phyloP scores from a whole-genome alignment of 495 filamentous ascomycete species.

The Terfezia claveryi region DNA sequence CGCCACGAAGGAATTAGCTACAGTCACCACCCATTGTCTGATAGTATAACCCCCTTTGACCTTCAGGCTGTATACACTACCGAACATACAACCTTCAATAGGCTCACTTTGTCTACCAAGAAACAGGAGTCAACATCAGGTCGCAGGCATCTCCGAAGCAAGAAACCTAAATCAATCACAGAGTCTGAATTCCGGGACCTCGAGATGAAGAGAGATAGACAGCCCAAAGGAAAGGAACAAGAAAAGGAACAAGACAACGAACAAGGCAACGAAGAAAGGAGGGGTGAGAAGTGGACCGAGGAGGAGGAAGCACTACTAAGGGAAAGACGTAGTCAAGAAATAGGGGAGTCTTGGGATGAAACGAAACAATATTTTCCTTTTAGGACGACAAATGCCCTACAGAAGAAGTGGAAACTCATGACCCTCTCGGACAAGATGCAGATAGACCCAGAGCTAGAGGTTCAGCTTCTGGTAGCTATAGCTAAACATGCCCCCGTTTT shows the following conservation, averaged over 20 bases:
- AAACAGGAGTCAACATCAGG: too few relatives aligned
- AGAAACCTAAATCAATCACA: too few relatives aligned
- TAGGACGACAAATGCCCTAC: neutral
- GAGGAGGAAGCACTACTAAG: slow-evolving; percentile 1
- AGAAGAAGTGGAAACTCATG: neutral
- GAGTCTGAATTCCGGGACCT: too few relatives aligned
- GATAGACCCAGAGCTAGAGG: neutral
- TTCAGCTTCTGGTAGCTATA: neutral
- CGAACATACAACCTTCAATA: too few relatives aligned
- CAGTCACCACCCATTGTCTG: too few relatives aligned
- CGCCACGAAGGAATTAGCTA: too few relatives aligned
- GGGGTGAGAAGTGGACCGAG: slow-evolving; percentile 8
- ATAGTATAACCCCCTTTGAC: too few relatives aligned
- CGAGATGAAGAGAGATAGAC: slow-evolving; percentile 5
- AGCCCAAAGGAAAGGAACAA: slow-evolving; percentile 3
- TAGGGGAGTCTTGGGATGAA: neutral
- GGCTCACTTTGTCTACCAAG: too few relatives aligned
- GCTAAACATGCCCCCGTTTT: neutral
- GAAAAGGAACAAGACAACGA: slow-evolving; percentile 19
- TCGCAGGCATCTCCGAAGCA: too few relatives aligned
- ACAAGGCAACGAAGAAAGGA: slow-evolving; percentile 14
- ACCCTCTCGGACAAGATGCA: neutral
- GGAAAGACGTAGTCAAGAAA: neutral
- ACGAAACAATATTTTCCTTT: neutral
- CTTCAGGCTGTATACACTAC: too few relatives aligned